These are phyloP conservation scores for Catenaria anguillulae DNA, from an alignment of 371 early-diverging fungal species.

Conservation along the genomic window DNA sequence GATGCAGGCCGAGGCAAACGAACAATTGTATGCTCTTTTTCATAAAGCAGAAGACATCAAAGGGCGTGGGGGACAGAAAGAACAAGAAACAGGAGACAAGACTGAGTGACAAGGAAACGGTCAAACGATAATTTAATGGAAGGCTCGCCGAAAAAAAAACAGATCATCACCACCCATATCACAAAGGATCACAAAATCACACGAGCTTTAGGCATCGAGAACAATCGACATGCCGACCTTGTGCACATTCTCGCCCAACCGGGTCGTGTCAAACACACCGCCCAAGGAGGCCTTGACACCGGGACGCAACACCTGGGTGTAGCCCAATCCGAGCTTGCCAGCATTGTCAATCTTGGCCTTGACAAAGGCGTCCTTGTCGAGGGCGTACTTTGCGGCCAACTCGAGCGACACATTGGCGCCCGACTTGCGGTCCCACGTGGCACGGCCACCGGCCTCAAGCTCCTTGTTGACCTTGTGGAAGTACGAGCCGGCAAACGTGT, in stretches of 20 bases:
- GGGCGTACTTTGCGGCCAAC: slow-evolving; percentile 83
- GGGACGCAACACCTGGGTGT: slow-evolving; percentile 80
- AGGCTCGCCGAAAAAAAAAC: no score
- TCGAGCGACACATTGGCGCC: slow-evolving; percentile 64
- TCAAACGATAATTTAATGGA: no score
- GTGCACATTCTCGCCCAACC: slow-evolving; percentile 84
- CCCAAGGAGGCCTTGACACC: slow-evolving; percentile 90
- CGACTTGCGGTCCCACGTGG: slow-evolving; percentile 72
- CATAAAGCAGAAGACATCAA: no score
- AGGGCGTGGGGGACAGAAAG: no score
- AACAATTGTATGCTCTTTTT: no score
- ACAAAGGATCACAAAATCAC: no score
- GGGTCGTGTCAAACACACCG: slow-evolving; percentile 79
- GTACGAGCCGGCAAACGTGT: slow-evolving; percentile 74
- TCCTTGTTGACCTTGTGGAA: slow-evolving; percentile 81
- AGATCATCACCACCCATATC: no score
- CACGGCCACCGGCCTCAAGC: slow-evolving; percentile 86
- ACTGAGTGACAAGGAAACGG: no score
- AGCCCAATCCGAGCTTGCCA: slow-evolving; percentile 82
- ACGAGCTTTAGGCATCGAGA: slow-evolving; percentile 77
- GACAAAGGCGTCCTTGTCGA: slow-evolving; percentile 75
- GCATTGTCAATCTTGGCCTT: slow-evolving; percentile 94
- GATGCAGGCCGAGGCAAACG: no score
- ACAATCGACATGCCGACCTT: slow-evolving; percentile 82
- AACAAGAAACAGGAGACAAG: no score